Evolutionary conservation across 2,329 filamentous ascomycete species (phyloP).

Genomic region (Alternaria hordeiaustralica): DNA sequence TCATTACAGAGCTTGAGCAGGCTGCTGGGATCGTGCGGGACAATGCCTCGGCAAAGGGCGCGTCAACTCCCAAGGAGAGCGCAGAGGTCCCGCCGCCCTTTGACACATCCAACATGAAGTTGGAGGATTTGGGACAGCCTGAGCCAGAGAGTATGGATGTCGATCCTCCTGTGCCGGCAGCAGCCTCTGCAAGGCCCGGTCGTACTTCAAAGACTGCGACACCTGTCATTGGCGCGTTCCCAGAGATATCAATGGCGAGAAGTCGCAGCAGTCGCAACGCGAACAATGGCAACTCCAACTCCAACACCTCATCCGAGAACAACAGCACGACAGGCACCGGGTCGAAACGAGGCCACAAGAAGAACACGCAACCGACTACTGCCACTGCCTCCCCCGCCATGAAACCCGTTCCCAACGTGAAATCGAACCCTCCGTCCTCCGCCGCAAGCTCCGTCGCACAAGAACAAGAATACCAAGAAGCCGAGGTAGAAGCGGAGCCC

Average conservation of each 20-base stretch:
- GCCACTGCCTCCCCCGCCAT: conserved; percentile 36
- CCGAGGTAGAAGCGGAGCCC: conserved; percentile 42
- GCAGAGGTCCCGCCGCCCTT: conserved; percentile 37
- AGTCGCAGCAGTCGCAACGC: conserved; percentile 52
- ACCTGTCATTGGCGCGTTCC: conserved; percentile 53
- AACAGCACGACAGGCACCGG: conserved; percentile 45
- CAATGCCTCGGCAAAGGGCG: conserved; percentile 29
- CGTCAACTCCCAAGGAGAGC: conserved; percentile 40
- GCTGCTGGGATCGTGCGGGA: conserved; percentile 35
- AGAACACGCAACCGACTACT: conserved; percentile 31
- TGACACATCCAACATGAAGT: conserved; percentile 59
- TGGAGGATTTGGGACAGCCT: conserved; percentile 58
- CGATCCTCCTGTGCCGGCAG: conserved; percentile 36
- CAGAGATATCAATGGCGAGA: conserved; percentile 50
- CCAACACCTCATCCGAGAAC: conserved; percentile 49
- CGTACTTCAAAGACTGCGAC: conserved; percentile 57
- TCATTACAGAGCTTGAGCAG: conserved; percentile 42
- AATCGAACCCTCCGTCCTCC: conserved; percentile 43
- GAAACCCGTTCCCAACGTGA: conserved; percentile 29
- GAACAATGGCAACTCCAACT: conserved; percentile 44
- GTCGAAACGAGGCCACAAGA: conserved; percentile 48
- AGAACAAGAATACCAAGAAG: conserved; percentile 41
- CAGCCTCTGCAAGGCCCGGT: conserved; percentile 46
- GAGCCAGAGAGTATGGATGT: conserved; percentile 50
- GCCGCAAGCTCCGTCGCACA: conserved; percentile 41